Percentiles rank a stretch among this genome's conserved stretches.
Evolutionary conservation across 2,329 filamentous ascomycete species (phyloP).

Genomic region (Trichoderma citrinoviride): DNA sequence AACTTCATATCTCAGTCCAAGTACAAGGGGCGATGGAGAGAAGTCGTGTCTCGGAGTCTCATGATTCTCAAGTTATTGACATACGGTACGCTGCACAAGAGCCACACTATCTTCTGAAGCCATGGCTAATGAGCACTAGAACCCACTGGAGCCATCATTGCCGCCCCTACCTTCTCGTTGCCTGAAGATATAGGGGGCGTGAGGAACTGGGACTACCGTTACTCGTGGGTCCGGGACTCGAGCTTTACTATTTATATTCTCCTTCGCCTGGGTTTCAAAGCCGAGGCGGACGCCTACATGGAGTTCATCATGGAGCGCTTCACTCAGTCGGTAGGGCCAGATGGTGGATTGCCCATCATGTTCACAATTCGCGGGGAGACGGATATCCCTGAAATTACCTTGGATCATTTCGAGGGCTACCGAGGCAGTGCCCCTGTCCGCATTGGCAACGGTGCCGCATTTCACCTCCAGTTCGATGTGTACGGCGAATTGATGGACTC

Average conservation of each 20-base stretch:
- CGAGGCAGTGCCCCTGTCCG: constrained; percentile 68
- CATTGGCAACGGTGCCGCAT: constrained; percentile 74
- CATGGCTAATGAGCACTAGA: constrained; percentile 40
- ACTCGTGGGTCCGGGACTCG: constrained; percentile 73
- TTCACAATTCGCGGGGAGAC: constrained; percentile 75
- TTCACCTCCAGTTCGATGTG: constrained; percentile 74
- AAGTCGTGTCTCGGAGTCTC: constrained; percentile 67
- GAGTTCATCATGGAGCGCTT: constrained; percentile 73
- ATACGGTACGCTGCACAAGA: constrained; percentile 42
- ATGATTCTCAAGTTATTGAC: constrained; percentile 75
- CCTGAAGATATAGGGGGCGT: constrained; percentile 70
- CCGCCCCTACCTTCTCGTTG: constrained; percentile 73
- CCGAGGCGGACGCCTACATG: constrained; percentile 77
- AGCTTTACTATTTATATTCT: constrained; percentile 78
- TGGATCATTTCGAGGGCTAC: constrained; percentile 71
- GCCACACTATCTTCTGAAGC: neutral
- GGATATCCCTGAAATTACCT: constrained; percentile 68
- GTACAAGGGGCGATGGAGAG: constrained; percentile 70
- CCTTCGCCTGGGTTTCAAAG: constrained; percentile 69
- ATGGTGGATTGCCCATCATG: constrained; percentile 72
- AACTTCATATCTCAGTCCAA: constrained; percentile 69
- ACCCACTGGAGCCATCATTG: constrained; percentile 74
- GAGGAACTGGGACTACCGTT: constrained; percentile 71
- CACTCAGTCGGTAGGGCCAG: constrained; percentile 55
- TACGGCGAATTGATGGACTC: constrained; percentile 77